These are phyloP conservation scores for Tieghemostelium lacteum DNA, from an alignment of 78 protist genomes.

Conservation along the genomic window DNA sequence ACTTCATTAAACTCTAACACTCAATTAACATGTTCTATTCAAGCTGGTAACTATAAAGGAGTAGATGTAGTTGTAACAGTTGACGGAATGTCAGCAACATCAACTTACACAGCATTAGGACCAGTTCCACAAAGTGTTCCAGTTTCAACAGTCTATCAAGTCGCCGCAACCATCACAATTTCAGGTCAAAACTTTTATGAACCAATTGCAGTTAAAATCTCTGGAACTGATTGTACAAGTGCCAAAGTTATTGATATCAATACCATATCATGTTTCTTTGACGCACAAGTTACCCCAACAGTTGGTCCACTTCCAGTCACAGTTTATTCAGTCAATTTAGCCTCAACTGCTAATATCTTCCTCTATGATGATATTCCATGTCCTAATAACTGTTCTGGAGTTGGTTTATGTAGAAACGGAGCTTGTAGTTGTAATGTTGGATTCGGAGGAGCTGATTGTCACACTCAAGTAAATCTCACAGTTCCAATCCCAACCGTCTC, in stretches of 20 bases:
- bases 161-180: background rate
- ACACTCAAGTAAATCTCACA: background rate
- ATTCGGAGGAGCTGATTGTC: constrained; percentile 2
- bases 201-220: background rate
- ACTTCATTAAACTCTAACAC: background rate
- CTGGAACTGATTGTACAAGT: background rate
- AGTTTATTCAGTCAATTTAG: background rate
- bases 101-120: background rate
- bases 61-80: background rate
- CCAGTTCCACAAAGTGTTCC: background rate
- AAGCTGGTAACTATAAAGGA: constrained; percentile 1
- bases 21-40: background rate
- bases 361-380: constrained; percentile 4
- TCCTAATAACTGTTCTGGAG: background rate
- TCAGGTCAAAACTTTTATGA: background rate
- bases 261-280: background rate
- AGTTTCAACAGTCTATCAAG: background rate
- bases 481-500: background rate
- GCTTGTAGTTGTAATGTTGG: background rate
- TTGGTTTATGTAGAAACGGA: background rate
- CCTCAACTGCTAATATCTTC: background rate
- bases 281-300: background rate
- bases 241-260: background rate
- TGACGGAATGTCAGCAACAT: constrained; percentile 1
- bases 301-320: background rate